Percentiles rank a stretch among this genome's conserved stretches.
Conservation (phyloP, 2,329 filamentous ascomycete genomes). For the Colletotrichum gloeosporioides region DNA sequence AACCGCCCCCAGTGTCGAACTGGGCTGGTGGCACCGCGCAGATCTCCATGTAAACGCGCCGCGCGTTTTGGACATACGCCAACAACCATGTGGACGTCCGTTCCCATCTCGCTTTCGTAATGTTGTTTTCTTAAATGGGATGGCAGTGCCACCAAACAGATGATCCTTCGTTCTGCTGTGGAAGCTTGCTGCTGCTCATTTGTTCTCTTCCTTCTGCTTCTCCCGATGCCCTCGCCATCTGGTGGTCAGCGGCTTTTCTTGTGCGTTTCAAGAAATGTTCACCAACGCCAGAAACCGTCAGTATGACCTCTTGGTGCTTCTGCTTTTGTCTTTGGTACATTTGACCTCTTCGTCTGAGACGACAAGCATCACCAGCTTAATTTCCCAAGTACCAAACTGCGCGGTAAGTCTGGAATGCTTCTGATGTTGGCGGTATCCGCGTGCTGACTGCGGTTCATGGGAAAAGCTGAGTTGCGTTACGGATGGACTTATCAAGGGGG, state of each 20-base stretch:
- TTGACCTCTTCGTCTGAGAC: neutral
- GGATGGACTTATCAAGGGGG: neutral
- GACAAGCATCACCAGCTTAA: neutral
- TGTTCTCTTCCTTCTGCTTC: neutral
- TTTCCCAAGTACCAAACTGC: neutral
- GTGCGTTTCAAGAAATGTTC: neutral
- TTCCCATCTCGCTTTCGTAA: neutral
- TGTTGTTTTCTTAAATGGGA: neutral
- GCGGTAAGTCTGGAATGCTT: neutral
- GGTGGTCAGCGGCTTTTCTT: neutral
- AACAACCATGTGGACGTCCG: neutral
- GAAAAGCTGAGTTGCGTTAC: neutral
- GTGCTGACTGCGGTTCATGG: neutral
- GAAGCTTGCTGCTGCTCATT: neutral
- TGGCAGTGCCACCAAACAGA: neutral
- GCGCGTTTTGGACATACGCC: neutral
- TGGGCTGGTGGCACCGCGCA: neutral
- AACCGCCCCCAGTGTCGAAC: neutral
- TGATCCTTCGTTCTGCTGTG: neutral
- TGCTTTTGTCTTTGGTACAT: neutral
- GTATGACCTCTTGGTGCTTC: neutral
- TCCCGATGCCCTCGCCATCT: neutral
- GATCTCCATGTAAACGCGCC: neutral
- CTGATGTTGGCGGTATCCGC: fast-evolving
- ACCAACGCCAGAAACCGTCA: neutral